Evolutionary conservation across 352 stramenopile genomes (phyloP).

Genomic region (Phytopythium oedochilum): DNA sequence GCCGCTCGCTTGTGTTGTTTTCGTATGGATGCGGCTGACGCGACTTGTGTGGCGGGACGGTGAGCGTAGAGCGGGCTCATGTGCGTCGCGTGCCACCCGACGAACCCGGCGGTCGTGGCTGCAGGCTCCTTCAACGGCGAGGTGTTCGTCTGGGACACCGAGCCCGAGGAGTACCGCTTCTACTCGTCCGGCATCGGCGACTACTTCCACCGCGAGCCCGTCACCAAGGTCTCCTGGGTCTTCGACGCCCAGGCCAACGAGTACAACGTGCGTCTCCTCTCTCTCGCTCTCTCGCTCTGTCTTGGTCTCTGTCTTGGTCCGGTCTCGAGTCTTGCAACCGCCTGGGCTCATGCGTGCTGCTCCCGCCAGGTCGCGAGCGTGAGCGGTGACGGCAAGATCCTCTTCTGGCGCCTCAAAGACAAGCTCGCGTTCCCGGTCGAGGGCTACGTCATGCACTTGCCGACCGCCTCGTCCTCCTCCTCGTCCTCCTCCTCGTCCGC

Average conservation of each 20-base stretch:
- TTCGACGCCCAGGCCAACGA: constrained; percentile 67
- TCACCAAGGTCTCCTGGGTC: constrained; percentile 80
- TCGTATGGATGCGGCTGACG: no score
- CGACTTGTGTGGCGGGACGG: no score
- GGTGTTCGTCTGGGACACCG: constrained; percentile 76
- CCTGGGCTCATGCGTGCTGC: background rate
- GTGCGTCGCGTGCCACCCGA: constrained; percentile 83
- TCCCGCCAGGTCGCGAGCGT: constrained; percentile 55
- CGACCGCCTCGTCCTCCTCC: constrained; percentile 3
- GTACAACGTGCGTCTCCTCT: constrained; percentile 46
- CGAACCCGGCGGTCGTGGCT: constrained; percentile 75
- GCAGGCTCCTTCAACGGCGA: constrained; percentile 87
- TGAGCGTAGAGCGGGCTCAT: constrained; percentile 83
- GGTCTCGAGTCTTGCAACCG: background rate
- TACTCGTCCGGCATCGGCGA: constrained; percentile 82
- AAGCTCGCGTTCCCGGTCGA: constrained; percentile 83
- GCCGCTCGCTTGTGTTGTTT: no score
- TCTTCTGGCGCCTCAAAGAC: constrained; percentile 86
- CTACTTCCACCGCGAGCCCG: constrained; percentile 84
- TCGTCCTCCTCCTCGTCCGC: constrained; percentile 6
- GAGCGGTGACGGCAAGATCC: constrained; percentile 79
- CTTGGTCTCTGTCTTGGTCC: background rate
- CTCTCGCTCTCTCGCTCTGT: background rate
- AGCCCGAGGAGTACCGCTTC: constrained; percentile 60
- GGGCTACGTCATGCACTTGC: constrained; percentile 73